These are phyloP conservation scores for Pythium sukuiense DNA, from an alignment of 352 stramenopile genomes.

Conservation along the genomic window DNA sequence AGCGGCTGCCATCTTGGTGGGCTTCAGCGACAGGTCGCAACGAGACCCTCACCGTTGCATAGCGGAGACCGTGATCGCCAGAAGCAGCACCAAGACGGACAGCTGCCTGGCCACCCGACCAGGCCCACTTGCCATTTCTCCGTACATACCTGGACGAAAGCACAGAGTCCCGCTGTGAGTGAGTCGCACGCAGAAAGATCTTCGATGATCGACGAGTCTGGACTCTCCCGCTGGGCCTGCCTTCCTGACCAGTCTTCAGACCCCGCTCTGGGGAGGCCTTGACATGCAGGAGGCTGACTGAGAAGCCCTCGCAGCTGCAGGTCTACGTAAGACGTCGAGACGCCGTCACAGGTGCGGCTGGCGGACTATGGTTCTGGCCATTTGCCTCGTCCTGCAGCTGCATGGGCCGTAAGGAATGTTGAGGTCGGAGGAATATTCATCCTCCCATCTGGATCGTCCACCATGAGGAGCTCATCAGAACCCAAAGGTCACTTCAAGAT, in stretches of 20 bases:
- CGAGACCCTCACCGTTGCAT: not conserved
- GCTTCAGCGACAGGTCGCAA: not conserved
- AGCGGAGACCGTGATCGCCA: not conserved
- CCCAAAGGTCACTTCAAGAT: not conserved
- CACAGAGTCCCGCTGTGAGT: not conserved
- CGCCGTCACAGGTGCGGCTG: not conserved
- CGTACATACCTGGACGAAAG: not conserved
- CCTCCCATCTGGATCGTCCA: not conserved
- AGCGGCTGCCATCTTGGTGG: not conserved
- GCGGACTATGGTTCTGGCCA: not conserved
- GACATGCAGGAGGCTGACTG: not conserved
- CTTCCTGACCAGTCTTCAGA: too few relatives aligned
- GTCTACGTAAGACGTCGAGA: not conserved
- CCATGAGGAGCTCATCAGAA: not conserved
- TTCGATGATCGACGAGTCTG: not conserved
- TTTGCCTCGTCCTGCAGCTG: not conserved
- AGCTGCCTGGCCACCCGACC: not conserved
- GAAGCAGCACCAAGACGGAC: not conserved
- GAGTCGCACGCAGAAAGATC: not conserved
- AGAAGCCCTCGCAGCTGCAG: not conserved
- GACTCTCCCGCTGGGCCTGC: not conserved
- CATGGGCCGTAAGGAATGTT: not conserved
- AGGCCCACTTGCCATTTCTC: not conserved
- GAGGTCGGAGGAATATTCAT: not conserved
- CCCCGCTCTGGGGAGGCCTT: not conserved